A percentile compares a stretch with the other conserved stretches of the same genome.
Conservation (phyloP, 345 rosid genomes). For the Durio zibethinus region DNA sequence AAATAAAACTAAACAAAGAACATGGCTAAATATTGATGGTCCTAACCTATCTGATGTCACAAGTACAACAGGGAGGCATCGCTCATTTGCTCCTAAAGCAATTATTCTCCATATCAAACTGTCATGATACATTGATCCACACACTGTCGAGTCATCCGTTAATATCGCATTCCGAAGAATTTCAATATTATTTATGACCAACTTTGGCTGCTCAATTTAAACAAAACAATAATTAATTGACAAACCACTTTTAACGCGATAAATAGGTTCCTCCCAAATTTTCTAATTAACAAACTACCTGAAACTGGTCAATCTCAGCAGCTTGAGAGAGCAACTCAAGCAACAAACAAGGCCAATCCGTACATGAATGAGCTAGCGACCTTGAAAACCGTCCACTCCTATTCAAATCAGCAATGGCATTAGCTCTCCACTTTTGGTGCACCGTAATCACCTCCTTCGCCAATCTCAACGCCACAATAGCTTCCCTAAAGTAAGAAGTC, state of each 20-base stretch:
- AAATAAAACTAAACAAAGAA: conserved; percentile 9
- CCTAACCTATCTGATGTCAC: conserved; percentile 83
- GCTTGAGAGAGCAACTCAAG: conserved; percentile 89
- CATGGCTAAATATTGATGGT: conserved; percentile 12
- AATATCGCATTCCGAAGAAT: conserved; percentile 66
- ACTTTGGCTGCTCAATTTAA: conserved; percentile 76
- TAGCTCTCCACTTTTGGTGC: conserved; percentile 75
- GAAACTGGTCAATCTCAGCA: conserved; percentile 83
- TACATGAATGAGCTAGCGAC: conserved; percentile 73
- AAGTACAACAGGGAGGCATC: conserved; percentile 72
- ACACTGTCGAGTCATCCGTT: conserved; percentile 55
- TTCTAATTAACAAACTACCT: conserved; percentile 43
- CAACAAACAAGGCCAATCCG: conserved; percentile 92
- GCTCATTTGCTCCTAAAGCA: conserved; percentile 79
- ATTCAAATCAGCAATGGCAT: conserved; percentile 78
- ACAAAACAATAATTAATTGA: conserved; percentile 12
- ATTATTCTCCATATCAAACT: conserved; percentile 88
- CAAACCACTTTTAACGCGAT: not conserved
- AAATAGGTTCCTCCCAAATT: not conserved
- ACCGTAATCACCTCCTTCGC: conserved; percentile 72
- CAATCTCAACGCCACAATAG: conserved; percentile 64
- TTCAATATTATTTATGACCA: conserved; percentile 91
- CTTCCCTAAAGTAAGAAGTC: conserved; percentile 74
- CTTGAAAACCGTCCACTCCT: conserved; percentile 70
- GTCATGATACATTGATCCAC: conserved; percentile 81